Percentiles rank a stretch among this genome's conserved stretches.
Evolutionary conservation across 768 basidiomycete species (phyloP).

Genomic region (Gelatoporia subvermispora): DNA sequence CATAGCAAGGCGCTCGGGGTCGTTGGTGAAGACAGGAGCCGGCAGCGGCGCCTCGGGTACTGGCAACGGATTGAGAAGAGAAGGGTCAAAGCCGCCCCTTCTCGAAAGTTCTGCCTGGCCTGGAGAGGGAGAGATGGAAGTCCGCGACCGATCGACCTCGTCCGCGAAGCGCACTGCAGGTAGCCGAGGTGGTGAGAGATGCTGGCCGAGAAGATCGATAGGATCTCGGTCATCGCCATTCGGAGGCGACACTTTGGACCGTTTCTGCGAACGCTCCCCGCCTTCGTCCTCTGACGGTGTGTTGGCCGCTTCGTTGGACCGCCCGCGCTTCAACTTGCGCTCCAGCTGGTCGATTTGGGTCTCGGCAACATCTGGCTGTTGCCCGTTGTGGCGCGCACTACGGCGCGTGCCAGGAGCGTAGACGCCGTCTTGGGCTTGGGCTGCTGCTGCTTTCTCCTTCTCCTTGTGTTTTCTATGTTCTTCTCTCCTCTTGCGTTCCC

Average conservation of each 20-base stretch:
- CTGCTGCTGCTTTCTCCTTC: slow-evolving; percentile 24
- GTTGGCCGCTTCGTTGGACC: slow-evolving; percentile 50
- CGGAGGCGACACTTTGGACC: slow-evolving; percentile 39
- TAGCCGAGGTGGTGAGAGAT: slow-evolving; percentile 27
- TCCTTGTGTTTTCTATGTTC: slow-evolving; percentile 33
- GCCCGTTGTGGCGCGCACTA: slow-evolving; percentile 71
- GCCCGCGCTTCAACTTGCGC: slow-evolving; percentile 66
- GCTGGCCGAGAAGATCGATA: slow-evolving; percentile 33
- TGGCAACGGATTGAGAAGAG: slow-evolving; percentile 49
- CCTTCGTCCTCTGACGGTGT: slow-evolving; percentile 51
- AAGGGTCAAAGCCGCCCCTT: slow-evolving; percentile 43
- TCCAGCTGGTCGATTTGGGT: slow-evolving; percentile 66
- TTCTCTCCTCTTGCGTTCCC: slow-evolving; percentile 64
- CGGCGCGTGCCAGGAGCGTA: slow-evolving; percentile 55
- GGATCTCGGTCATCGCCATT: slow-evolving; percentile 42
- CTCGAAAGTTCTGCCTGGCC: slow-evolving; percentile 17
- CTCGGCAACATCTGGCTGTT: slow-evolving; percentile 63
- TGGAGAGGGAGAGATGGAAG: slow-evolving; percentile 12
- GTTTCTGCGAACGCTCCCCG: slow-evolving; percentile 49
- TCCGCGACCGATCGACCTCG: slow-evolving; percentile 12
- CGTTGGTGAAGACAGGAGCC: slow-evolving; percentile 12
- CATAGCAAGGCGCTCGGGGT: slow-evolving; percentile 2
- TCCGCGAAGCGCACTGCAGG: slow-evolving; percentile 50
- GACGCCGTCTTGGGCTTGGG: slow-evolving; percentile 26
- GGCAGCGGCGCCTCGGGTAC: slow-evolving; percentile 10